Percentiles rank a stretch among this genome's conserved stretches.
Evolutionary conservation across 176 grass and related monocot genomes (phyloP).

Genomic region (Aegilops longissima): DNA sequence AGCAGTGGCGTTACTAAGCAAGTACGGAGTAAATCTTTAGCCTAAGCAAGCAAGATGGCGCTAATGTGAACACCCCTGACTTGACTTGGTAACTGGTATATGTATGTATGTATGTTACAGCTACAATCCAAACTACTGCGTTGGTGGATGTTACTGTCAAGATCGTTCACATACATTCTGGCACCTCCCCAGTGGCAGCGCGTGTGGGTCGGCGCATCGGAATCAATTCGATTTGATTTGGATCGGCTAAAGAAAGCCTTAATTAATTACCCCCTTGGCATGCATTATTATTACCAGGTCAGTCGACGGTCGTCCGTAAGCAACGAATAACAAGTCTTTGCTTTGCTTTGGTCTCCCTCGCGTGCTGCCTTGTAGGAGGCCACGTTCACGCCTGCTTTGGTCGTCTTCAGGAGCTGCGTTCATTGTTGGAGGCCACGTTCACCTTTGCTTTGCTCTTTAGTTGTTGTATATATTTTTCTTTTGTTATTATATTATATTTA

Average conservation of each 20-base stretch:
- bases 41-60: not conserved
- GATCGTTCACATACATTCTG: slow-evolving; percentile 1
- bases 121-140: not conserved
- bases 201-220: not conserved
- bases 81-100: not conserved
- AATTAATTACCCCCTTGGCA: not conserved
- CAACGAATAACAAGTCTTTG: not conserved
- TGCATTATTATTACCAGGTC: not conserved
- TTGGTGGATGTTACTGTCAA: not conserved
- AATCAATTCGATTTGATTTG: not conserved
- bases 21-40: not conserved
- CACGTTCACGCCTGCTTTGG: not conserved
- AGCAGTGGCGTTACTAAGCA: not conserved
- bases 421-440: not conserved
- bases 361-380: not conserved
- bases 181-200: not conserved
- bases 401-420: not conserved
- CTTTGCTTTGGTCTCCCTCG: not conserved
- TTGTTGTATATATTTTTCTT: not conserved
- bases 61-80: not conserved
- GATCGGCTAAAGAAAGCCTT: not conserved
- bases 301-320: not conserved
- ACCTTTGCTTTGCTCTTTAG: not conserved
- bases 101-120: not conserved
- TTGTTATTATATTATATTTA: not conserved